Evolutionary conservation across 345 rosid genomes (phyloP), one percentile per base, ranked within the genome.

Genomic region (Linum trigynum): DNA sequence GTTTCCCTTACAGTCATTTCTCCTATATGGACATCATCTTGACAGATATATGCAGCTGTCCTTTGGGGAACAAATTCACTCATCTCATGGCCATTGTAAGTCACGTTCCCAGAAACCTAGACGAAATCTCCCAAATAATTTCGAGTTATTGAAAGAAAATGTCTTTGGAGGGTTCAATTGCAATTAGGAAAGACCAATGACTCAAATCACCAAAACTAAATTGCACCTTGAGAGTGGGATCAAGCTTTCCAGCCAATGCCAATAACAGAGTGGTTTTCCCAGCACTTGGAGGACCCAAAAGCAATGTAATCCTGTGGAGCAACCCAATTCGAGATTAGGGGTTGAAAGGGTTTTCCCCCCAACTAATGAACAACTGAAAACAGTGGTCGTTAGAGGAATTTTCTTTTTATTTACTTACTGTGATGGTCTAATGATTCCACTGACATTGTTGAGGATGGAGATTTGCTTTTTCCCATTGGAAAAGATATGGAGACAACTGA

Each of bases 231-330:
- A 88, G 83, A 37, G 62, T 63, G 1, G 68, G 43, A 73, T 82
- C 89, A 67, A 90, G 96, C 79, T 81, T 87, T 62, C 90, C 92
- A 15, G 92, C 90, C 71, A 90, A 76, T 59, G 95, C 90, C 77
- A 87, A 75, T 74, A 90, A 51, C 2, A 90, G 89, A 0, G 92
- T 83, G 4, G 95, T 90, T 78, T 90, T 90, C 6, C 97, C 97
- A 41, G 97, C 86, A 67, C 86, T 72, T 53, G 95, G 95, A 67
- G 97, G 97, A 58, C 97, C 97, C 77, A 90, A 71, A 40, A 90
- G 92, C 81, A 90, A 61, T 56, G 95, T 76, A 87, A 84, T 75
- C 67, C 95, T 90, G 69, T 64, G 37, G 62, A 32, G 36, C 9
- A 45, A 39, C 64, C 51, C 55, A 53, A 57, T 35, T 3, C 69